These are phyloP conservation scores for Metschnikowia orientalis DNA, from an alignment of 805 yeast species.

Conservation along the genomic window DNA sequence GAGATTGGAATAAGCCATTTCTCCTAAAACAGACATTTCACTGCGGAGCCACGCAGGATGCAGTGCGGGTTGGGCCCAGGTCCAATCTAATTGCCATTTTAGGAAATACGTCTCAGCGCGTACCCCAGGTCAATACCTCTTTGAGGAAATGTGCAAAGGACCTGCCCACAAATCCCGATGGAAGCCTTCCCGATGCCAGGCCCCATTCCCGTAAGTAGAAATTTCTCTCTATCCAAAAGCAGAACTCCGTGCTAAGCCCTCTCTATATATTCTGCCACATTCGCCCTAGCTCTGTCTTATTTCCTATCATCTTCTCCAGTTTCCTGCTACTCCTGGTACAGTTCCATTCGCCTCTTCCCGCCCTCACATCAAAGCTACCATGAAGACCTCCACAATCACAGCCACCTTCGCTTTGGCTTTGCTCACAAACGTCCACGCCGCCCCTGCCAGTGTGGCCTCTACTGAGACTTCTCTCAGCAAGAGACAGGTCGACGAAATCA, in stretches of 20 bases:
- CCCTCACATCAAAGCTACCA: conserved; percentile 3
- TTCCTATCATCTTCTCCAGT: neutral
- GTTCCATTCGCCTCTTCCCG: neutral
- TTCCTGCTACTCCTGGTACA: neutral
- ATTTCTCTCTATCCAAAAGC: conserved; percentile 1
- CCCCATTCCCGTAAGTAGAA: conserved; percentile 5
- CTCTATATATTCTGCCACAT: conserved; percentile 4
- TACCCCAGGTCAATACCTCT: conserved; percentile 4
- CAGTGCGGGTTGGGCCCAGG: conserved; percentile 1
- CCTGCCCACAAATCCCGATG: conserved; percentile 1
- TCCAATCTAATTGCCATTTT: conserved; percentile 3
- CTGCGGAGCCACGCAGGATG: too few relatives aligned
- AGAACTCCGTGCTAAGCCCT: neutral
- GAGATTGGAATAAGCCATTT: too few relatives aligned
- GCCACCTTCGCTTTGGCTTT: conserved; percentile 18
- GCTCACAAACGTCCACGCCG: conserved; percentile 16
- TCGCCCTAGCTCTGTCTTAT: neutral
- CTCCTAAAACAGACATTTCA: too few relatives aligned
- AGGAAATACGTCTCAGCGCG: conserved; percentile 3
- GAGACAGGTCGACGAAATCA: conserved; percentile 21
- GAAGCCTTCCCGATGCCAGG: neutral
- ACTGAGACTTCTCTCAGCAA: conserved; percentile 10
- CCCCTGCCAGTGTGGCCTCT: conserved; percentile 15
- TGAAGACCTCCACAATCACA: conserved; percentile 16
- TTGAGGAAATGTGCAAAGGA: conserved; percentile 2